phyloP scores from a whole-genome alignment of 139 green algal genomes.

The Nannochloris sp. region DNA sequence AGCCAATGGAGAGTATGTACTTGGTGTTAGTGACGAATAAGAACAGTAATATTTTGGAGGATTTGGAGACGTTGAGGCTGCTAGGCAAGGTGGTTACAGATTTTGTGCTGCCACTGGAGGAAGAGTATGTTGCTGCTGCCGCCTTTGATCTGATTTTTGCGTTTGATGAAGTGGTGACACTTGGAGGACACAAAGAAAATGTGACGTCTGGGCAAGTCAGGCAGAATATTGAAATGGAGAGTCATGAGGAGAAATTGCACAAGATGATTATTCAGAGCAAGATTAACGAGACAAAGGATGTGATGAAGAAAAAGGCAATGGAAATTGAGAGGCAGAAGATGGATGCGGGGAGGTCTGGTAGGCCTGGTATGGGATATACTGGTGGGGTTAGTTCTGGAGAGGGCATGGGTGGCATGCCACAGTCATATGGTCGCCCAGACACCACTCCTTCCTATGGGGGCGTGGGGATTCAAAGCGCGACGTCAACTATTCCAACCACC shows the following conservation, averaged over 20 bases:
- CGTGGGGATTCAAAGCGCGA: background rate
- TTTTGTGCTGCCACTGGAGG: constrained; percentile 59
- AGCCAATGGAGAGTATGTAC: constrained; percentile 96
- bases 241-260: constrained; percentile 97
- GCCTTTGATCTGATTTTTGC: constrained; percentile 99
- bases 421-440: constrained; percentile 4
- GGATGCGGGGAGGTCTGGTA: constrained; percentile 34
- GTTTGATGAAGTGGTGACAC: constrained; percentile 96
- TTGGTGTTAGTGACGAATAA: constrained; percentile 98
- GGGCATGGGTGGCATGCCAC: constrained; percentile 10
- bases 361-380: constrained; percentile 4
- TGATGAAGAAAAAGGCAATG: constrained; percentile 90
- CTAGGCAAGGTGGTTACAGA: constrained; percentile 92
- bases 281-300: constrained; percentile 78
- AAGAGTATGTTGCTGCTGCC: constrained; percentile 67
- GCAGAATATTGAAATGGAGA: constrained; percentile 98
- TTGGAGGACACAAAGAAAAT: constrained; percentile 73
- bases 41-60: constrained; percentile 96
- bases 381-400: constrained; percentile 24
- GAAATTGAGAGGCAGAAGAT: constrained; percentile 94
- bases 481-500: constrained; percentile 34
- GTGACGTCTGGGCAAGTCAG: constrained; percentile 62
- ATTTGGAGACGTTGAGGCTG: constrained; percentile 94
- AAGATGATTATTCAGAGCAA: constrained; percentile 97
- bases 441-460: constrained; percentile 3